Percentiles rank a stretch among this genome's conserved stretches.
Conservation (phyloP, 208 protist species). For the Leptomonas seymouri region DNA sequence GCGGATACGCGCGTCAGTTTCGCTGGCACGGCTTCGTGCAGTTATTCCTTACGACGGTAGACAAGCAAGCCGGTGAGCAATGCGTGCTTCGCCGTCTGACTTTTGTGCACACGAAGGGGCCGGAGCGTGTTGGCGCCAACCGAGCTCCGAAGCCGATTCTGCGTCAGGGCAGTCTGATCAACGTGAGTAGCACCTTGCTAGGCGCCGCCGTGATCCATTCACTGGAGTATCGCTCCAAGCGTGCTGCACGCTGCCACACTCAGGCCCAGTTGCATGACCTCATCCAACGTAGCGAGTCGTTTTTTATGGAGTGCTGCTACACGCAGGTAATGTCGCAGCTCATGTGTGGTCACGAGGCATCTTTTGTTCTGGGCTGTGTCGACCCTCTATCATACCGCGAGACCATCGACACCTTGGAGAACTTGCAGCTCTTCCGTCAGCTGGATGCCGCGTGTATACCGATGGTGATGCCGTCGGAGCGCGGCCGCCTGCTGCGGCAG, state of each 20-base stretch:
- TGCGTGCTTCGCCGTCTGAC: slow-evolving; percentile 77
- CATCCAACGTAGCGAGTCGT: slow-evolving; percentile 81
- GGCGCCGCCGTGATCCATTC: slow-evolving; percentile 85
- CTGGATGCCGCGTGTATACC: slow-evolving; percentile 63
- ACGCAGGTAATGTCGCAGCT: slow-evolving; percentile 90
- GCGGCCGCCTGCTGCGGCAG: slow-evolving; percentile 66
- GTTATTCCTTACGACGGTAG: slow-evolving; percentile 73
- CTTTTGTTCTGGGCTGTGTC: slow-evolving; percentile 85
- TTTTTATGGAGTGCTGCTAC: slow-evolving; percentile 93
- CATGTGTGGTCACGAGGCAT: slow-evolving; percentile 84
- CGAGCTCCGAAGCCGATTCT: slow-evolving; percentile 52
- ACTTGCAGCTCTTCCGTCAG: slow-evolving; percentile 81
- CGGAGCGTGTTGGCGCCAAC: slow-evolving; percentile 79
- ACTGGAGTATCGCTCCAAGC: slow-evolving; percentile 75
- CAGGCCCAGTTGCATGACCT: slow-evolving; percentile 68
- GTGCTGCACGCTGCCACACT: slow-evolving; percentile 32
- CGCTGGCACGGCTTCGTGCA: slow-evolving; percentile 92
- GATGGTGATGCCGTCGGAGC: slow-evolving; percentile 70
- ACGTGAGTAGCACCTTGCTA: slow-evolving; percentile 85
- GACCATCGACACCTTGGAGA: slow-evolving; percentile 86
- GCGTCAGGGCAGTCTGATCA: slow-evolving; percentile 67
- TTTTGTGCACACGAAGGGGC: slow-evolving; percentile 90
- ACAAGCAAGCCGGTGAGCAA: slow-evolving; percentile 55
- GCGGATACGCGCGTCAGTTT: slow-evolving; percentile 48
- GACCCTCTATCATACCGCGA: slow-evolving; percentile 76